Evolutionary conservation across 306 rosid genomes (phyloP), one percentile per base, ranked within the genome.

Genomic region (Leucaena leucocephala): DNA sequence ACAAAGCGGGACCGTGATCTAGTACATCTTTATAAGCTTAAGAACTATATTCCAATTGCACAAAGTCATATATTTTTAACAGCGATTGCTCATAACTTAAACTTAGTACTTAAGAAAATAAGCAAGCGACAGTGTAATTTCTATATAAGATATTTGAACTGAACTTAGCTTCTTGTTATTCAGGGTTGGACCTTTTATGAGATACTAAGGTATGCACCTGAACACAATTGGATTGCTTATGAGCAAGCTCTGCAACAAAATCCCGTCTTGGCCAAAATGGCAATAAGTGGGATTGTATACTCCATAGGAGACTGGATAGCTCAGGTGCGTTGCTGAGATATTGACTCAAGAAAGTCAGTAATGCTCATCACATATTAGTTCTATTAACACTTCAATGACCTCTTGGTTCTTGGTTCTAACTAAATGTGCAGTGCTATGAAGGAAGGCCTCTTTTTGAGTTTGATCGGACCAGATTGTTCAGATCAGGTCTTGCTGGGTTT

Each of bases 171-270:
- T 82, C 36, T 43, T 71, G n/a, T 77, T 71, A 74, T 81, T 83
- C 90, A 95, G 98, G 98, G 98, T 67, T 95, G 98, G 98, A 95
- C 98, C 75, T 81, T 95, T 81, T 92, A 88, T 83, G 98, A 92
- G 89, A 87, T 95, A 40, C 83, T 95, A n/a, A 87, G 88, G 80
- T 95, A 95, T 89, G 97, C 80, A 72, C 98, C 98, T 6, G 97
- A 91, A 67, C 98, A 95, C 91, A 95, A 95, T 80, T 95, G 98
- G 98, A 79, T 79, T 87, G 98, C 98, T 49, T 92, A 92, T 79
- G 98, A 95, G 83, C 88, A 95, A 89, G 91, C 98, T 82, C 89
- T 95, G 79, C 85, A 88, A 78, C 78, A 86, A 77, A 92, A 95
- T 72, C 98, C 98, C 1, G 98, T 95, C 80, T 86, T 92, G 64